Evolutionary conservation across 2,329 filamentous ascomycete genomes (phyloP).

Genomic region (Monosporascus sp.): DNA sequence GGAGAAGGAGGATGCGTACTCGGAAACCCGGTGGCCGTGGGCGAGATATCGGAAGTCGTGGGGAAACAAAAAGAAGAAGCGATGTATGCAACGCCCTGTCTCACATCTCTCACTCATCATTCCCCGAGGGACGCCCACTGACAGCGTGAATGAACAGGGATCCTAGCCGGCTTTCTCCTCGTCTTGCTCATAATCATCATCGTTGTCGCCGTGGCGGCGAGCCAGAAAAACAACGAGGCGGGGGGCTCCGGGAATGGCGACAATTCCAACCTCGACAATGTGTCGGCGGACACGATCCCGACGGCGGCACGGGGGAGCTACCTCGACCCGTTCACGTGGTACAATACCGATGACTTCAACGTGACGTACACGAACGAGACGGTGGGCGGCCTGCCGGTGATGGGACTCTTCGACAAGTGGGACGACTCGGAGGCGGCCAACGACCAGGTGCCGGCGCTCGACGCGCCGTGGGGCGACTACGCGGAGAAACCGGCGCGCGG

Average conservation of each 20-base stretch:
- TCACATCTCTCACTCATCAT: background rate
- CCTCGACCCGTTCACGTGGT: constrained; percentile 88
- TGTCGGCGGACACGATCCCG: constrained; percentile 55
- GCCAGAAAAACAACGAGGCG: constrained; percentile 47
- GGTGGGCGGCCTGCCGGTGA: constrained; percentile 82
- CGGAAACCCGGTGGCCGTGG: constrained; percentile 24
- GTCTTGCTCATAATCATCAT: constrained; percentile 62
- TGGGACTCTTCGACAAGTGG: constrained; percentile 82
- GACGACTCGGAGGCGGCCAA: constrained; percentile 79
- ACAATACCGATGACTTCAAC: constrained; percentile 86
- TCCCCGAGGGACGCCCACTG: background rate
- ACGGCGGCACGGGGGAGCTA: constrained; percentile 65
- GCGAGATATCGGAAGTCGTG: constrained; percentile 12
- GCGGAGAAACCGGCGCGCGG: constrained; percentile 74
- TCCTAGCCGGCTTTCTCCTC: constrained; percentile 48
- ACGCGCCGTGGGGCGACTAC: constrained; percentile 72
- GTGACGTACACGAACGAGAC: constrained; percentile 83
- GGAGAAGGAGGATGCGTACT: constrained; percentile 36
- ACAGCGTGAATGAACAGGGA: constrained; percentile 37
- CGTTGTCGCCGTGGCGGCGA: constrained; percentile 59
- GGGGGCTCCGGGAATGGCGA: constrained; percentile 20
- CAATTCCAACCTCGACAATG: constrained; percentile 45
- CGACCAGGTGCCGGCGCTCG: constrained; percentile 69
- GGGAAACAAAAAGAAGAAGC: constrained; percentile 53
- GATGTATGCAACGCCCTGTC: constrained; percentile 43